These are phyloP conservation scores for Boletus reticuloceps DNA, from an alignment of 768 basidiomycete species.

Conservation along the genomic window DNA sequence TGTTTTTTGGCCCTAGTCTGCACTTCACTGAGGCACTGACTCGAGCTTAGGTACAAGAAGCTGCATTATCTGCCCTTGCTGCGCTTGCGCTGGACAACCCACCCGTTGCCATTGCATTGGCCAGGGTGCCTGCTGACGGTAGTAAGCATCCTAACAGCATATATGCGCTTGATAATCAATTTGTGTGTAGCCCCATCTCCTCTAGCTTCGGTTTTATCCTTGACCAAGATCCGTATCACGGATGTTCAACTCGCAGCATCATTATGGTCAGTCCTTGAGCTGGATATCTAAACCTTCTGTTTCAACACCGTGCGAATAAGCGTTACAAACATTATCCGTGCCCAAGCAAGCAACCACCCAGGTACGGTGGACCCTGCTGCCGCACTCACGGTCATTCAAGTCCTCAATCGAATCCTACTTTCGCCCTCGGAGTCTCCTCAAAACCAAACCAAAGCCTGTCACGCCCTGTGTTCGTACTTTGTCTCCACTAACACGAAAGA, in stretches of 20 bases:
- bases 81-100: constrained; percentile 64
- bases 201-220: constrained; percentile 43
- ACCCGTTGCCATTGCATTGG: constrained; percentile 46
- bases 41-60: constrained; percentile 56
- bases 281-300: background rate
- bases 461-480: constrained; percentile 60
- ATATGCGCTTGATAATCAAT: constrained; percentile 6
- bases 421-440: constrained; percentile 40
- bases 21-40: background rate
- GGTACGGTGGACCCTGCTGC: constrained; percentile 42
- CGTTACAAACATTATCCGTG: constrained; percentile 60
- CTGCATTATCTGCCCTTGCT: constrained; percentile 60
- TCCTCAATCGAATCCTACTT: constrained; percentile 59
- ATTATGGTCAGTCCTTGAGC: constrained; percentile 49
- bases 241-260: constrained; percentile 72
- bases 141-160: constrained; percentile 30
- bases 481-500: background rate
- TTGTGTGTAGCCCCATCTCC: constrained; percentile 9
- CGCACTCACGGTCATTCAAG: constrained; percentile 63
- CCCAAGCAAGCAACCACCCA: constrained; percentile 34
- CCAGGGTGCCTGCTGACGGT: constrained; percentile 42
- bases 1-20: background rate
- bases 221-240: constrained; percentile 55
- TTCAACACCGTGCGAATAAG: constrained; percentile 32
- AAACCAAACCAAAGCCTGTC: constrained; percentile 66